Percentiles rank a stretch among this genome's conserved stretches.
phyloP scores from a whole-genome alignment of 73 alveolate species.

The Paramecium caudatum region DNA sequence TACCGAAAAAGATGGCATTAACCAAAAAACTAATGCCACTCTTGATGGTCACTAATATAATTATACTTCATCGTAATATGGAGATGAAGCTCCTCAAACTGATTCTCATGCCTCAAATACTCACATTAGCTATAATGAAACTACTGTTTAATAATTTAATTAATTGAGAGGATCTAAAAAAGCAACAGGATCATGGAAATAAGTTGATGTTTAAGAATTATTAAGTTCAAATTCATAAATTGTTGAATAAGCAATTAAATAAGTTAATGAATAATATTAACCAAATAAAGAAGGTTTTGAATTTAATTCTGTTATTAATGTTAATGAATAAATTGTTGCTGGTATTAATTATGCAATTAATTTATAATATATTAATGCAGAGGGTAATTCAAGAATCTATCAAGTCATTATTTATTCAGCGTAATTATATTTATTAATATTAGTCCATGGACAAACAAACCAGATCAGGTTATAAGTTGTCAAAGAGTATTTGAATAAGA shows the following conservation, averaged over 20 bases:
- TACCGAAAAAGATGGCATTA: too few relatives aligned
- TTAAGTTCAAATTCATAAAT: not conserved
- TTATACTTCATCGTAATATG: not conserved
- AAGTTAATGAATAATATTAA: not conserved
- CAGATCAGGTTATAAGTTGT: slow-evolving; percentile 4
- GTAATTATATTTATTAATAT: too few relatives aligned
- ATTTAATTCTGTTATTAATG: not conserved
- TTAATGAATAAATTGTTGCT: slow-evolving; percentile 43
- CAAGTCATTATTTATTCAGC: too few relatives aligned
- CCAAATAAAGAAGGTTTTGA: slow-evolving; percentile 33
- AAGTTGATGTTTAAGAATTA: not conserved
- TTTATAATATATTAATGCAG: too few relatives aligned
- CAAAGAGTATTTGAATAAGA: too few relatives aligned
- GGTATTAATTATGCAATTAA: slow-evolving; percentile 24
- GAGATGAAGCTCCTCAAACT: not conserved
- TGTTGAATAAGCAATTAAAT: slow-evolving; percentile 3
- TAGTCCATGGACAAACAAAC: slow-evolving; percentile 56
- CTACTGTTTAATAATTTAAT: not conserved
- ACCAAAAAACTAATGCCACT: not conserved
- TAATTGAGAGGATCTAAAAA: slow-evolving; percentile 44
- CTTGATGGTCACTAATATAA: not conserved
- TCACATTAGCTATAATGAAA: too few relatives aligned
- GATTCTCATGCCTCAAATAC: too few relatives aligned
- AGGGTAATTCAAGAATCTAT: too few relatives aligned
- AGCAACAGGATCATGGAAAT: slow-evolving; percentile 23